These are phyloP conservation scores for Lithohypha guttulata DNA, from an alignment of 2,329 filamentous ascomycete genomes.

Conservation along the genomic window DNA sequence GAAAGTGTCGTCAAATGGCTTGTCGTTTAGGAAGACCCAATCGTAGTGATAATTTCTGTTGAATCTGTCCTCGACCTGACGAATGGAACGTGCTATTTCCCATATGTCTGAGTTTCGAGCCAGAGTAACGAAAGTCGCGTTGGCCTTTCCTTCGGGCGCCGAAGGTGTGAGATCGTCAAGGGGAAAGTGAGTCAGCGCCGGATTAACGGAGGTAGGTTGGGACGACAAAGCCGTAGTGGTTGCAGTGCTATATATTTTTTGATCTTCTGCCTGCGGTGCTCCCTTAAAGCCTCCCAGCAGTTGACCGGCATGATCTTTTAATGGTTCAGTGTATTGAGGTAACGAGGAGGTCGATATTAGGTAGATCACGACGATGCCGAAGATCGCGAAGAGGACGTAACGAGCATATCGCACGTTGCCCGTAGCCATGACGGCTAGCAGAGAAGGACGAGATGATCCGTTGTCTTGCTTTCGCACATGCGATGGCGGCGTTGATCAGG, in stretches of 20 bases:
- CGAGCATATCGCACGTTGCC: conserved; percentile 37
- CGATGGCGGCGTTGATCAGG: background rate
- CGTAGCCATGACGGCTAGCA: conserved; percentile 25
- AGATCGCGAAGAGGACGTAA: conserved; percentile 67
- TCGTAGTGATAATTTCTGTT: conserved; percentile 95
- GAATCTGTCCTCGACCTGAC: conserved; percentile 95
- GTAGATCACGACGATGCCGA: conserved; percentile 66
- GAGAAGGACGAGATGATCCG: background rate
- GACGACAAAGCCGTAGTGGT: background rate
- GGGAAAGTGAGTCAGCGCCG: background rate
- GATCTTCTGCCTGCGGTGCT: conserved; percentile 1
- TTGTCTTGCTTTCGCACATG: conserved; percentile 5
- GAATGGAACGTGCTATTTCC: conserved; percentile 94
- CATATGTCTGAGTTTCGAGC: conserved; percentile 88
- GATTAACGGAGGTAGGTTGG: conserved; percentile 9
- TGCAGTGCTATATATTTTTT: background rate
- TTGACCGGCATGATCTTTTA: conserved; percentile 17
- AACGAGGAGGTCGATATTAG: conserved; percentile 60
- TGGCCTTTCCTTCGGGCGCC: conserved; percentile 65
- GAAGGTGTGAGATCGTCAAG: conserved; percentile 28
- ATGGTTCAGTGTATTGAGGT: conserved; percentile 22
- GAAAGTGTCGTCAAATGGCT: conserved; percentile 85
- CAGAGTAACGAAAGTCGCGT: conserved; percentile 93
- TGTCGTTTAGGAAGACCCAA: conserved; percentile 98
- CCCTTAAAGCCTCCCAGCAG: conserved; percentile 12